Conservation (phyloP, 2,329 filamentous ascomycete species). For the Neopestalotiopsis sp. region DNA sequence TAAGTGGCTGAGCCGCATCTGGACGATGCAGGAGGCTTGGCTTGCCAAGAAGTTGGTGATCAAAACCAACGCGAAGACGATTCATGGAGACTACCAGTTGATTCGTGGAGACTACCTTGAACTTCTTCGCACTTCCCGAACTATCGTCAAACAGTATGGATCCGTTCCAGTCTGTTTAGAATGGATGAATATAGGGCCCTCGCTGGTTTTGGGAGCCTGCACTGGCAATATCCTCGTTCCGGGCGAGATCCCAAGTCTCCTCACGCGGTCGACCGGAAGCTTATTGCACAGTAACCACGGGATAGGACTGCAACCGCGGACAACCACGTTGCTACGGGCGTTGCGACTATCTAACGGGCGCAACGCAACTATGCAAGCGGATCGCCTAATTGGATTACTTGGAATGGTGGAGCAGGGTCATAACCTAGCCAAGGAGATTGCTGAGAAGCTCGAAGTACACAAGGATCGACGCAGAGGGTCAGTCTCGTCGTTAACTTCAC, state of each 20-base stretch:
- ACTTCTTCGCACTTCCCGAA: neutral
- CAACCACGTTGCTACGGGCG: neutral
- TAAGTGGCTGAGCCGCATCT: conserved; percentile 1
- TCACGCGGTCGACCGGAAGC: neutral
- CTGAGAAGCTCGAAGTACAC: neutral
- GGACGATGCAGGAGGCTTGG: conserved; percentile 11
- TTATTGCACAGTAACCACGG: neutral
- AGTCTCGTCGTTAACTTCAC: no score
- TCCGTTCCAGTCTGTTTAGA: neutral
- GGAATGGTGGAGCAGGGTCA: conserved; percentile 6
- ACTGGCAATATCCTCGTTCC: neutral
- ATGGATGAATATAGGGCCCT: conserved; percentile 1
- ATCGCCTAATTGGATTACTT: neutral
- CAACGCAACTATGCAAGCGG: neutral
- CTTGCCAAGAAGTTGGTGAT: neutral
- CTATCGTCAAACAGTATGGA: neutral
- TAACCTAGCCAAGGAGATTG: neutral
- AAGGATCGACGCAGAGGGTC: neutral
- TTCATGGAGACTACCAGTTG: neutral
- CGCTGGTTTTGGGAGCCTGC: neutral
- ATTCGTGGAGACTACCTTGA: conserved; percentile 2
- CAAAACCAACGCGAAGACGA: neutral
- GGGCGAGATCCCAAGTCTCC: conserved; percentile 7
- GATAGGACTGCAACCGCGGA: neutral
- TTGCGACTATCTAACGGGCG: neutral